Evolutionary conservation across 192 early-diverging fungal genomes (phyloP).

Genomic region (Backusella sp.): DNA sequence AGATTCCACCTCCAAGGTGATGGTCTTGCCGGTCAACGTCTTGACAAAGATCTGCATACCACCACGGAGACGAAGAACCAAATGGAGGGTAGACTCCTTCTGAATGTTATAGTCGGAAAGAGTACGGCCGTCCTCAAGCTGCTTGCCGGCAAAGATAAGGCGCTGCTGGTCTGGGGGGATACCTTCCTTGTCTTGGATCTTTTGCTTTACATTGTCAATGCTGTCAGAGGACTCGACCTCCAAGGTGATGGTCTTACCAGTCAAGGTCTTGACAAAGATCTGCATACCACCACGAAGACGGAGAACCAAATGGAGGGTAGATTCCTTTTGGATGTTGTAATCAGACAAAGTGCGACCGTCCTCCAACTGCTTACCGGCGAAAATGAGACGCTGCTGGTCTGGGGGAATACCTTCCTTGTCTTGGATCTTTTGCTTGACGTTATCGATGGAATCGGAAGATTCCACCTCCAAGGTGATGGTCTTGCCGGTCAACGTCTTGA

Average conservation of each 20-base stretch:
- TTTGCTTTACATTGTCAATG: conserved; percentile 80
- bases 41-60: conserved; percentile 48
- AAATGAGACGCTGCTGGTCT: conserved; percentile 80
- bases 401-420: conserved; percentile 94
- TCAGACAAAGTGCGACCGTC: conserved; percentile 70
- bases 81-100: conserved; percentile 77
- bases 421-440: conserved; percentile 91
- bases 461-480: conserved; percentile 93
- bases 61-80: conserved; percentile 81
- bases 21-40: conserved; percentile 37
- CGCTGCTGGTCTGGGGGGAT: conserved; percentile 84
- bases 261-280: conserved; percentile 84
- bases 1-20: conserved; percentile 23
- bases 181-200: conserved; percentile 98
- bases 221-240: conserved; percentile 80
- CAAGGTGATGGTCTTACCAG: conserved; percentile 96
- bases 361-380: conserved; percentile 81
- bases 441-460: conserved; percentile 72
- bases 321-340: conserved; percentile 85
- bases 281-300: conserved; percentile 82
- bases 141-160: conserved; percentile 79
- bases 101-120: conserved; percentile 79
- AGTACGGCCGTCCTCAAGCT: conserved; percentile 73
- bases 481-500: conserved; percentile 92
- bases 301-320: conserved; percentile 73